Base-by-base conservation (phyloP, 1,284 basidiomycete species). In the Neonothopanus nambi region DNA sequence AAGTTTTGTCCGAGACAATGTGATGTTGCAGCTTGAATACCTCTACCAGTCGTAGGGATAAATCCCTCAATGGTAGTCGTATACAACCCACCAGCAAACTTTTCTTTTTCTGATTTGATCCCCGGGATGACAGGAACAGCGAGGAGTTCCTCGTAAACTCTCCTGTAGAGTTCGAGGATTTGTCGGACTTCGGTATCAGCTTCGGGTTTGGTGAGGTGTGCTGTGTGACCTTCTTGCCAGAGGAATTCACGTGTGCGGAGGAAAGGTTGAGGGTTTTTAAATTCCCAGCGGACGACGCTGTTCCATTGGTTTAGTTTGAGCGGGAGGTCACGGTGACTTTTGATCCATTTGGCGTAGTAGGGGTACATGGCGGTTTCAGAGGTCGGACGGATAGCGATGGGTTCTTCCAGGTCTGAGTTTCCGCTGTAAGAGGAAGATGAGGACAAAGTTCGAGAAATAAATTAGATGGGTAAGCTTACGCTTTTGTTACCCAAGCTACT, bases 251-350 rank as follows among this genome's bases (percentile, higher is more conserved):
- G 92, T 2, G 97, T 99, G 59, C 96, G 93, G 39, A 99, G 82
- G 90, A 99, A 99, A 2, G 96, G 96, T 74, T 99, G 94, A 51
- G 96, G 97, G 72, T 96, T 97, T 78, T 99, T 99, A 81, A 99
- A 99, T 73, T 99, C 96, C 96, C 96, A 99, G 59, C 96, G 89
- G 24, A 99, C 96, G 65, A 99, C 95, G 62, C 87, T 94, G 78
- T 98, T 98, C 96, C 96, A 99, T 72, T 98, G 93, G 76, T 99
- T 99, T 54, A 99, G 82, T 73, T 96, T 97, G 63, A 99, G 78
- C 5, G 96, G 96, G 49, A 99, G 87, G 70, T 99, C 96, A 61
- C 96, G 92, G 73, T 99, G 91, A 61, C 89, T 93, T 70, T 95
- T 92, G 72, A 99, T 95, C 96, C 96, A 99, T 76, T 98, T 97